Base-by-base conservation (phyloP, 768 basidiomycete genomes). In the Lentinula boryana region DNA sequence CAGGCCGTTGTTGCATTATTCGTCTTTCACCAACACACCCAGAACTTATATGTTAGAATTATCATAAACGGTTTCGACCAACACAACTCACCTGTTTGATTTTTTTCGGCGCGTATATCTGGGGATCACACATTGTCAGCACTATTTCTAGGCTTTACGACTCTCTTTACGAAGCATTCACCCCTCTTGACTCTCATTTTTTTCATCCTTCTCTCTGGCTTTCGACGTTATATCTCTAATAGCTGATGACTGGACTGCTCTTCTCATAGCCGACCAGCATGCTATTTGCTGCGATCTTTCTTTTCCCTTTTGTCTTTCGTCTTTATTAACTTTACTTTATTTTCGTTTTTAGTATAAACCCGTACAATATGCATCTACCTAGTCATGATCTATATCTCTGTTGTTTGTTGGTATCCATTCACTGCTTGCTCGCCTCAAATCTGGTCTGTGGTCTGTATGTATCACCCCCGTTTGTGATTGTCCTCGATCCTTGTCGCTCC, bases 1-100 rank as follows among this genome's bases (percentile, higher is more conserved):
- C 55, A 56, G 55, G 55, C 40, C 55, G 55, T 56, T 56, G 55
- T 56, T 56, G 55, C 55, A 31, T 43, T 56, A 44, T 23, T 31
- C 40, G 21, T 38, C 36, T 21, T n/a, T 23, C 38, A 36, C 32
- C 53, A 38, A 21, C 16, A 18, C 15, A 21, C 3, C 35, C 10
- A n/a, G 35, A 13, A 6, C 53, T 35, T 9, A 13, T 15, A 52
- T 15, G 4, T 52, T 32, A 33, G n/a, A 23, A 5, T 13, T 15
- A 15, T 50, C 27, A 27, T 50, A 1, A 23, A 49, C 9, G 18
- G 48, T n/a, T 27, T 31, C 48, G 7, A 15, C 1, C 23, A 13
- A 10, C 5, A 38, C 36, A 5, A 38, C 13, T 13, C 44, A 46
- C 7, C 7, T 46, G 44, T 31, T 51, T 13, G 8, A 32, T 36